Conservation (phyloP, 306 rosid genomes). For the Sesbania bispinosa region DNA sequence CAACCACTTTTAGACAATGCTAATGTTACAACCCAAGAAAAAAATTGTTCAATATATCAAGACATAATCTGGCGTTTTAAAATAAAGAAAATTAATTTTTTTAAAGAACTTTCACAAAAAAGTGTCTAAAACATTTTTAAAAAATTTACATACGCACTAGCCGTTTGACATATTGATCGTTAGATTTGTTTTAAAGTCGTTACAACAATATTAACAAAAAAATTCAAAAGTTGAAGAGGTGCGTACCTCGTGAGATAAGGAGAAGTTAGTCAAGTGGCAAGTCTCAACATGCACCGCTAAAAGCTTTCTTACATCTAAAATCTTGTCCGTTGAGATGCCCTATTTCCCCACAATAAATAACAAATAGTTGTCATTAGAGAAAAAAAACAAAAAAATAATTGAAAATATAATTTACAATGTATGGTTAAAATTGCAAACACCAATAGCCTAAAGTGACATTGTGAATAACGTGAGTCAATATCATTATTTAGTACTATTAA, state of each 20-base stretch:
- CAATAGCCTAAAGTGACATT: not conserved
- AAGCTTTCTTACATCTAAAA: constrained; percentile 79
- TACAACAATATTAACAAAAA: not conserved
- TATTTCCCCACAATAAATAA: constrained; percentile 17
- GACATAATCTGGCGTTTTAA: too few relatives aligned
- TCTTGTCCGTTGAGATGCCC: constrained; percentile 94
- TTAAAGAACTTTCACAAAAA: too few relatives aligned
- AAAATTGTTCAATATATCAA: too few relatives aligned
- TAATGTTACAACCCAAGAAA: too few relatives aligned
- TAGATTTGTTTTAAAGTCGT: too few relatives aligned
- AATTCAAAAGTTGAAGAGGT: not conserved
- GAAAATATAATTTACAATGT: not conserved
- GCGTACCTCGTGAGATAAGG: constrained; percentile 80
- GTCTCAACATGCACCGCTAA: constrained; percentile 75
- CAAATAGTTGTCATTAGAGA: not conserved
- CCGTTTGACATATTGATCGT: too few relatives aligned
- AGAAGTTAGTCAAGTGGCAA: constrained; percentile 79
- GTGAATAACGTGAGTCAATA: not conserved
- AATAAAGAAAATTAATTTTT: too few relatives aligned
- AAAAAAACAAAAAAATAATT: too few relatives aligned
- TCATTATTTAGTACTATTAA: not conserved
- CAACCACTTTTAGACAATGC: too few relatives aligned
- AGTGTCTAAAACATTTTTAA: too few relatives aligned
- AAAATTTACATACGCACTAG: too few relatives aligned
- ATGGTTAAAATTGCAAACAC: not conserved